Evolutionary conservation across 768 basidiomycete species (phyloP), one percentile per base, ranked within the genome.

Genomic region (Scleroderma citrinum): DNA sequence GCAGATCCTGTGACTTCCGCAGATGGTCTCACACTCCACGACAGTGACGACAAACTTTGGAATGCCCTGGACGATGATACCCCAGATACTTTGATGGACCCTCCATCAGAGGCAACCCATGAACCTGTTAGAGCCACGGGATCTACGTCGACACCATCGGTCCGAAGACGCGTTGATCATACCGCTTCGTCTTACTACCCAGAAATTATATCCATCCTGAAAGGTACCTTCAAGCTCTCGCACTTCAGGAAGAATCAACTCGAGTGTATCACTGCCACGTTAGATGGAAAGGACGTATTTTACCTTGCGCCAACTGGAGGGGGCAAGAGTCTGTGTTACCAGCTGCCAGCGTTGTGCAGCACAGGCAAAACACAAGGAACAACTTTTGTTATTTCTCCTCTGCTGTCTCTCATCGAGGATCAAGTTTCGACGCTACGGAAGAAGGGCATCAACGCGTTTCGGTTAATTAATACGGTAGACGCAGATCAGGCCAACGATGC

Each of bases 231-330:
- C 66, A 69, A 70, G 5, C 72, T 97, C 13, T 57, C 75, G 0
- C 58, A 62, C 1, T 98, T 98, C 65, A 80, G 95, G 30, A 68
- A 65, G 13, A 88, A 97, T 65, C 96, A 98, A 61, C 75, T 92
- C 35, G 84, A 88, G 59, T 92, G 89, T 2, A 87, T 98, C 54
- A 77, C 80, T 38, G 86, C 85, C 14, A 82, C 87, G 0, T 70
- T 99, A 65, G 72, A 75, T 2, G 92, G 87, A 7, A 78, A 74
- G 47, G 95, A 98, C 59, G 90, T 92, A 16, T 92, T 98, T 56
- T 90, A 97, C 16, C 76, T 98, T 7, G 94, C 97, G 82, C 96
- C 96, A 1, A 99, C 96, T 1, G 93, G 92, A 31, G 92, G 92
- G 4, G 92, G 92, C 1, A 93, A 94, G 69, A 88, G 85, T 58